Percentiles rank a stretch among this genome's conserved stretches.
Conservation (phyloP, 106 monocot species). For the Triglochin maritima region DNA sequence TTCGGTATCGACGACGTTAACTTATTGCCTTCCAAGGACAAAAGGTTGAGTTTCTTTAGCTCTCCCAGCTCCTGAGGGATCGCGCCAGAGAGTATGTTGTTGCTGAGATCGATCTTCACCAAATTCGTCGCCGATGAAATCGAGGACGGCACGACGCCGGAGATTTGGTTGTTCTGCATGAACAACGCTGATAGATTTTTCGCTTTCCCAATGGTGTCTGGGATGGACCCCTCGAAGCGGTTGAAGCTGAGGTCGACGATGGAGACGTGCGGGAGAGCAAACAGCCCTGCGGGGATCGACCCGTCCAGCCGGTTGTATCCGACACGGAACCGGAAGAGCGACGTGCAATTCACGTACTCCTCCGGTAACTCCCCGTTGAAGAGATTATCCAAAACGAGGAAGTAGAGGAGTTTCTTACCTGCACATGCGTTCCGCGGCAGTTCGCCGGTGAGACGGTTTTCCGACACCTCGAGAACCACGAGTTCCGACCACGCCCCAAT, state of each 20-base stretch:
- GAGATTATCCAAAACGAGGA: slow-evolving; percentile 51
- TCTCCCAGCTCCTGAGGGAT: slow-evolving; percentile 58
- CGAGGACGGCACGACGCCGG: slow-evolving; percentile 44
- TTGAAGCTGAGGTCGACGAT: slow-evolving; percentile 78
- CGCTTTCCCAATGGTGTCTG: slow-evolving; percentile 45
- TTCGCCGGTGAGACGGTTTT: slow-evolving; percentile 63
- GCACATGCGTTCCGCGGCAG: slow-evolving; percentile 52
- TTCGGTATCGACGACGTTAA: slow-evolving; percentile 58
- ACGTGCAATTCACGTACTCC: slow-evolving; percentile 38
- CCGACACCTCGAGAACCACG: slow-evolving; percentile 62
- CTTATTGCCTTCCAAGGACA: slow-evolving; percentile 64
- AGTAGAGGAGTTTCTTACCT: slow-evolving; percentile 44
- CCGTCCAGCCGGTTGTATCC: slow-evolving; percentile 57
- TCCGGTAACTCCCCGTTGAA: slow-evolving; percentile 54
- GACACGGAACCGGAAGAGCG: slow-evolving; percentile 69
- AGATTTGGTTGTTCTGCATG: slow-evolving; percentile 53
- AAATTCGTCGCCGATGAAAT: slow-evolving; percentile 41
- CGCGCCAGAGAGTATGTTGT: slow-evolving; percentile 58
- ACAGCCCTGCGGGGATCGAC: slow-evolving; percentile 34
- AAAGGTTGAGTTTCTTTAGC: slow-evolving; percentile 48
- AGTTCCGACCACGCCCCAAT: slow-evolving; percentile 57
- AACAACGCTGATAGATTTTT: slow-evolving; percentile 73
- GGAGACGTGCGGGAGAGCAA: slow-evolving; percentile 57
- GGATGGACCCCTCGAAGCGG: slow-evolving; percentile 46
- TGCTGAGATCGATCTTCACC: slow-evolving; percentile 84